Evolutionary conservation across 305 asterid species (phyloP).

Genomic region (Fraxinus ornus): DNA sequence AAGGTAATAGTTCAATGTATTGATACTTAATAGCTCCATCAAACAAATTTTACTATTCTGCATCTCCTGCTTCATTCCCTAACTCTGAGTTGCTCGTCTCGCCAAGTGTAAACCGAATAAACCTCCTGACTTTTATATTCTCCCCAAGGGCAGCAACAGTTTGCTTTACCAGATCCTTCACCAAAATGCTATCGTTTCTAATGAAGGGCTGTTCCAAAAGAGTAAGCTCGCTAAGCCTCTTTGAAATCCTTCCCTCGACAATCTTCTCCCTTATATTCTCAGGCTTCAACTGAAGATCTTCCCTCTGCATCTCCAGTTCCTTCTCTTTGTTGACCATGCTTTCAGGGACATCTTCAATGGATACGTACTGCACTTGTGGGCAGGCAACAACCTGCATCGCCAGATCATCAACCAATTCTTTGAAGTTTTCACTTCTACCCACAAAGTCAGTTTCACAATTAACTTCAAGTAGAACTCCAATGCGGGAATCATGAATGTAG

Average conservation of each 20-base stretch:
- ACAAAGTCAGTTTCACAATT: slow-evolving; percentile 97
- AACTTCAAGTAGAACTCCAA: slow-evolving; percentile 87
- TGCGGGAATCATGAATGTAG: slow-evolving; percentile 83
- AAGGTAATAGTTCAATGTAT: no score
- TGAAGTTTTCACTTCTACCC: slow-evolving; percentile 77
- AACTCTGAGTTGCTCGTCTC: slow-evolving; percentile 35
- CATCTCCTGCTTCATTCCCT: slow-evolving; percentile 34
- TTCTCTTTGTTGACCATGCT: slow-evolving; percentile 57
- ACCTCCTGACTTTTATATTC: slow-evolving; percentile 84
- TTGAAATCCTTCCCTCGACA: slow-evolving; percentile 75
- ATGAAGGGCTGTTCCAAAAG: slow-evolving; percentile 85
- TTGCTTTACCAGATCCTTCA: slow-evolving; percentile 90
- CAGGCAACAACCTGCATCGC: slow-evolving; percentile 96
- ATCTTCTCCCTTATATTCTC: slow-evolving; percentile 83
- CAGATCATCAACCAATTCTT: slow-evolving; percentile 72
- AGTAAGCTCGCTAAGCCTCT: slow-evolving; percentile 87
- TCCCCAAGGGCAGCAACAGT: slow-evolving; percentile 89
- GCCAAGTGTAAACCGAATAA: slow-evolving; percentile 82
- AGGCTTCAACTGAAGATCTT: slow-evolving; percentile 80
- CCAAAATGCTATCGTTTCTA: slow-evolving; percentile 58
- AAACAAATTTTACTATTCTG: neutral
- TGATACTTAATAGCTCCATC: neutral
- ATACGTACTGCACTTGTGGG: slow-evolving; percentile 75
- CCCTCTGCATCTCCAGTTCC: slow-evolving; percentile 89
- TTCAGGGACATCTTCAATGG: slow-evolving; percentile 71